Percentiles rank a stretch among this genome's conserved stretches.
Conservation (phyloP, 768 basidiomycete genomes). For the Boletus eberwhitei region DNA sequence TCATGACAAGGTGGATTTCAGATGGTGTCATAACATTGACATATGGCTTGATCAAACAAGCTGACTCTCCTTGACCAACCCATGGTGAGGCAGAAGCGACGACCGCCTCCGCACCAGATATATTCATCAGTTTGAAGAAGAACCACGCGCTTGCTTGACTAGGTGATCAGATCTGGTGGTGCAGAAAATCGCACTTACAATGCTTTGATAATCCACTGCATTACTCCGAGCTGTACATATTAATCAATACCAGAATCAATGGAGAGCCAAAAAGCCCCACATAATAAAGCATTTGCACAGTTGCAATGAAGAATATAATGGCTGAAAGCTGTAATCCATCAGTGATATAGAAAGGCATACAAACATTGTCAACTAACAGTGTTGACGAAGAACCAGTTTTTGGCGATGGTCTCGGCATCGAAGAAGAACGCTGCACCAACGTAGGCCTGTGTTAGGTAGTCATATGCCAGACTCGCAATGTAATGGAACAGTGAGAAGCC, state of each 20-base stretch:
- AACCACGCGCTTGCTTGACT: conserved; percentile 67
- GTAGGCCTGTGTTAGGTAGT: conserved; percentile 68
- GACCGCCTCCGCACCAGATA: conserved; percentile 94
- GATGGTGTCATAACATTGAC: conserved; percentile 82
- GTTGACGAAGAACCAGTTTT: conserved; percentile 86
- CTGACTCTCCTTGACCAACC: conserved; percentile 88
- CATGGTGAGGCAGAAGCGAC: conserved; percentile 93
- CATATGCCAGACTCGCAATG: conserved; percentile 76
- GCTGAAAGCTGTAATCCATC: conserved; percentile 49
- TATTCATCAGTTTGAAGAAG: conserved; percentile 88
- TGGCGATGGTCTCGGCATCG: conserved; percentile 55
- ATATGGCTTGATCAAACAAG: conserved; percentile 81
- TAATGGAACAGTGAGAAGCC: conserved; percentile 84
- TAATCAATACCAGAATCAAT: background rate
- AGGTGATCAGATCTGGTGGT: background rate
- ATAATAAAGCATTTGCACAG: conserved; percentile 89
- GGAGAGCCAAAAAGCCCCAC: conserved; percentile 11
- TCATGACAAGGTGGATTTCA: conserved; percentile 86
- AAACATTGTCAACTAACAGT: conserved; percentile 42
- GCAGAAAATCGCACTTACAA: conserved; percentile 49
- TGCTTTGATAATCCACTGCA: conserved; percentile 90
- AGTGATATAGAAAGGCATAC: conserved; percentile 12
- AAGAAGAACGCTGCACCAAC: conserved; percentile 84
- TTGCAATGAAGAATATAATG: conserved; percentile 93
- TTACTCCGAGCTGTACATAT: conserved; percentile 58